Evolutionary conservation across 2,329 filamentous ascomycete species (phyloP), one percentile per base, ranked within the genome.

Genomic region (Fusarium tjaetaba): DNA sequence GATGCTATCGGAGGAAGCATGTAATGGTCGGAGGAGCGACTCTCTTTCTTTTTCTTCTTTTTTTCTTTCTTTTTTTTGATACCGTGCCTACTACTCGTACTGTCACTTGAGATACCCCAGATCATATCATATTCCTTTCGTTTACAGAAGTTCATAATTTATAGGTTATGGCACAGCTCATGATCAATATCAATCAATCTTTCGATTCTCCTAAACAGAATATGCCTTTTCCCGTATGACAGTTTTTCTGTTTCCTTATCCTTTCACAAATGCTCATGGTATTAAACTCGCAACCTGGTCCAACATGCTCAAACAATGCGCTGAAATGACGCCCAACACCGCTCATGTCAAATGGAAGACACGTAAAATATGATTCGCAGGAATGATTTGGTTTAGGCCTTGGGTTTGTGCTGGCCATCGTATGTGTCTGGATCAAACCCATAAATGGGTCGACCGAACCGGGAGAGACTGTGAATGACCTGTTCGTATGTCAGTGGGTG

Each of bases 371-470:
- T n/a, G 16, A 32, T 32, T 26, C 32, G 26, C 16, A 11, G 18
- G 13, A n/a, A 63, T 18, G 24, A 11, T 41, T 20, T 30, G 2
- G 13, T 20, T 22, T 22, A 38, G 28, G 48, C 7, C 4, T 48
- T 55, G 2, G 51, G 1, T n/a, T 69, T 78, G 34, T 70, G 68
- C 2, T 10, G 28, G 4, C 32, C 55, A 11, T 76, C 59, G 34
- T 79, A 80, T 0, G 81, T 83, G 0, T 86, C 83, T 0, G 82
- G 83, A 30, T 89, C 89, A 43, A 91, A 91, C 0, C 89, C 89
- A 62, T 90, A 91, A 2, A 91, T 85, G 0, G 89, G 88, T 0
- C 81, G 78, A 0, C 89, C 89, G 7, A 87, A 80, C 0, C 85
- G 80, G 1, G 81, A 80, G 0, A 92, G 78, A 0, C 86, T 81